These are phyloP conservation scores for Citrus reticulata DNA, from an alignment of 345 rosid genomes.

Conservation along the genomic window DNA sequence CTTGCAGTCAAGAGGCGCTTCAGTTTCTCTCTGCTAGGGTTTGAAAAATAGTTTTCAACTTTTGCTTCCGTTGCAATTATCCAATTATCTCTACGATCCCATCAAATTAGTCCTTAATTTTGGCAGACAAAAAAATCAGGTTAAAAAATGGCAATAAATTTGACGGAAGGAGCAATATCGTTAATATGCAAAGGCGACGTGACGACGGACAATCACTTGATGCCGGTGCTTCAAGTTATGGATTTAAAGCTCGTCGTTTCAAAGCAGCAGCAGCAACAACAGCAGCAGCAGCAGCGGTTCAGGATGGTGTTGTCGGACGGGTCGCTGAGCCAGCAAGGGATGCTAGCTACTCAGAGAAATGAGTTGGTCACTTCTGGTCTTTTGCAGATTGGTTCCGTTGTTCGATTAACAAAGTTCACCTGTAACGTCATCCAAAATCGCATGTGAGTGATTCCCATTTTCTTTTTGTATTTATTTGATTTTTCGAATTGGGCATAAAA, in stretches of 20 bases:
- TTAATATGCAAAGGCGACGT: constrained; percentile 48
- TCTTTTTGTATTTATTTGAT: no score
- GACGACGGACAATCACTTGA: constrained; percentile 38
- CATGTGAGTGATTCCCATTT: constrained; percentile 32
- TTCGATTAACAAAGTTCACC: constrained; percentile 50
- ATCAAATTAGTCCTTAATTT: no score
- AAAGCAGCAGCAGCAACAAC: constrained; percentile 36
- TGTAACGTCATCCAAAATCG: constrained; percentile 63
- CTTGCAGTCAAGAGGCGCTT: background rate
- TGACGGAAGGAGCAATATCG: constrained; percentile 62
- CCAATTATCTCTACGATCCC: no score
- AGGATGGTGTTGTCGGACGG: constrained; percentile 70
- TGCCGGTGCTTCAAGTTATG: constrained; percentile 66
- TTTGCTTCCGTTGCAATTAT: no score
- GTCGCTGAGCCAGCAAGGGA: constrained; percentile 48
- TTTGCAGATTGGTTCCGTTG: constrained; percentile 59
- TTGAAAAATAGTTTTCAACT: background rate
- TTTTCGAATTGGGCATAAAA: no score
- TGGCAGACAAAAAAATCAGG: background rate
- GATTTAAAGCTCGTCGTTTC: constrained; percentile 62
- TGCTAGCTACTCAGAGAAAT: constrained; percentile 65
- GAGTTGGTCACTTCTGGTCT: constrained; percentile 41
- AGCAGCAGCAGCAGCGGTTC: constrained; percentile 37
- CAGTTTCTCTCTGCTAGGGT: background rate
- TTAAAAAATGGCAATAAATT: constrained; percentile 30